Percentiles rank a stretch among this genome's conserved stretches.
Evolutionary conservation across 2,329 filamentous ascomycete species (phyloP).

Genomic region (Phaeosphaeriaceae sp.): DNA sequence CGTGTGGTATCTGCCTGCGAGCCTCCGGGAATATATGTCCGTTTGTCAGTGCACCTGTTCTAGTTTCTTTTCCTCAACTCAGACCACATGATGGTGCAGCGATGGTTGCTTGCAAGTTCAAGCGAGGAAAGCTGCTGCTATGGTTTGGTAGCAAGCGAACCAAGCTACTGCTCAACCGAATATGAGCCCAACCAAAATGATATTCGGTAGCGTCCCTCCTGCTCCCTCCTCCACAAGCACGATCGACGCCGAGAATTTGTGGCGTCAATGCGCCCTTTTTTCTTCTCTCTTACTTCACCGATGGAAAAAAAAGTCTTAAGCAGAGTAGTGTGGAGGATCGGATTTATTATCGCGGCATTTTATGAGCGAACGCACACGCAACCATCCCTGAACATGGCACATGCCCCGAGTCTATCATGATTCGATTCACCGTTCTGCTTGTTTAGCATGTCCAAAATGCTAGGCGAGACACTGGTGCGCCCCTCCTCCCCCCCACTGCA

Average conservation of each 20-base stretch:
- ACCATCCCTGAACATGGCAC: background rate
- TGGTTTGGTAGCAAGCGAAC: background rate
- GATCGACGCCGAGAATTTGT: slow-evolving; percentile 14
- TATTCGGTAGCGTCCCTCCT: background rate
- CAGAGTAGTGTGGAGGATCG: slow-evolving; percentile 7
- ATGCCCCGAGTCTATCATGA: slow-evolving; percentile 6
- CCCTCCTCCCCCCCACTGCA: background rate
- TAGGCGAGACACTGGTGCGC: too few species aligned
- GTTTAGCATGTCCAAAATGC: background rate
- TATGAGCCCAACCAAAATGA: background rate
- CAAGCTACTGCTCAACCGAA: background rate
- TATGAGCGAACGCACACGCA: slow-evolving; percentile 2
- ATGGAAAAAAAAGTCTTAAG: background rate
- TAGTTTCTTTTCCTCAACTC: too few species aligned
- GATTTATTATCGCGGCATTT: slow-evolving; percentile 20
- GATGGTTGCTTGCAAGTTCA: slow-evolving; percentile 10
- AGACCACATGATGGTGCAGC: background rate
- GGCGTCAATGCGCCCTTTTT: slow-evolving; percentile 12
- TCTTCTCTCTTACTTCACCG: background rate
- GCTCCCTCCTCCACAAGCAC: slow-evolving; percentile 5
- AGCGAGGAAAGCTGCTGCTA: background rate
- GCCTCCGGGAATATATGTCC: too few species aligned
- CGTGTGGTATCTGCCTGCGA: too few species aligned
- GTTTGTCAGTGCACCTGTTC: too few species aligned
- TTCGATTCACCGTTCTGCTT: slow-evolving; percentile 1